phyloP scores from a whole-genome alignment of 2,329 filamentous ascomycete genomes.

The Ophiocordyceps robertsii region DNA sequence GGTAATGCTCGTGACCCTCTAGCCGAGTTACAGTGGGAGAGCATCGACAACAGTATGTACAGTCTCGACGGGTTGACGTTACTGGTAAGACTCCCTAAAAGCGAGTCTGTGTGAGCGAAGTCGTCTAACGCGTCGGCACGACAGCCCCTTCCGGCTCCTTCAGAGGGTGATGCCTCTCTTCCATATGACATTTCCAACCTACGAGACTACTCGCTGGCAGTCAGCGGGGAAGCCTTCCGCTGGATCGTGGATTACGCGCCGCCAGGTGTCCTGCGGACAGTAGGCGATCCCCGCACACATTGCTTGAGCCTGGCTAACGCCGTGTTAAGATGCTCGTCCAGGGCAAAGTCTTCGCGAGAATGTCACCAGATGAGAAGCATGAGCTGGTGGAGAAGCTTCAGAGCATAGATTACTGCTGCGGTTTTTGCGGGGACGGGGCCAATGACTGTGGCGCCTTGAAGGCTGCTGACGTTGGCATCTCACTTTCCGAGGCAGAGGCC shows the following conservation, averaged over 20 bases:
- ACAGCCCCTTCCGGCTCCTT: slow-evolving; percentile 57
- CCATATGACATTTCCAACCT: slow-evolving; percentile 75
- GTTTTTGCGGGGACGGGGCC: slow-evolving; percentile 93
- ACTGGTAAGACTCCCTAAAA: slow-evolving; percentile 29
- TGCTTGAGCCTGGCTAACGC: background rate
- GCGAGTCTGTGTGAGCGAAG: background rate
- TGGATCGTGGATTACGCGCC: slow-evolving; percentile 91
- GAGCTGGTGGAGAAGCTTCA: slow-evolving; percentile 96
- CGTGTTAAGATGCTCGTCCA: slow-evolving; percentile 63
- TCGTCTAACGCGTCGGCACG: slow-evolving; percentile 1
- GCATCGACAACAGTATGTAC: slow-evolving; percentile 74
- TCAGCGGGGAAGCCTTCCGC: slow-evolving; percentile 88
- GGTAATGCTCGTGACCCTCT: slow-evolving; percentile 62
- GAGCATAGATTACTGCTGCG: slow-evolving; percentile 86
- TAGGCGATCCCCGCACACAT: slow-evolving; percentile 20
- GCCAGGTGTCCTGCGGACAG: slow-evolving; percentile 60
- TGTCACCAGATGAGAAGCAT: slow-evolving; percentile 98
- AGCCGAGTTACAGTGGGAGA: slow-evolving; percentile 75
- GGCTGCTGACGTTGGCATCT: slow-evolving; percentile 94
- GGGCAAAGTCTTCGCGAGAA: slow-evolving; percentile 89
- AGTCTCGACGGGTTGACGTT: slow-evolving; percentile 69
- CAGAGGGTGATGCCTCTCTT: slow-evolving; percentile 65
- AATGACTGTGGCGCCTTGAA: slow-evolving; percentile 97
- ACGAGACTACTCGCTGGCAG: slow-evolving; percentile 75
- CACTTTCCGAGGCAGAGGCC: slow-evolving; percentile 90